phyloP scores from a whole-genome alignment of 2,329 filamentous ascomycete species.

The Albophoma yamanashiensis region DNA sequence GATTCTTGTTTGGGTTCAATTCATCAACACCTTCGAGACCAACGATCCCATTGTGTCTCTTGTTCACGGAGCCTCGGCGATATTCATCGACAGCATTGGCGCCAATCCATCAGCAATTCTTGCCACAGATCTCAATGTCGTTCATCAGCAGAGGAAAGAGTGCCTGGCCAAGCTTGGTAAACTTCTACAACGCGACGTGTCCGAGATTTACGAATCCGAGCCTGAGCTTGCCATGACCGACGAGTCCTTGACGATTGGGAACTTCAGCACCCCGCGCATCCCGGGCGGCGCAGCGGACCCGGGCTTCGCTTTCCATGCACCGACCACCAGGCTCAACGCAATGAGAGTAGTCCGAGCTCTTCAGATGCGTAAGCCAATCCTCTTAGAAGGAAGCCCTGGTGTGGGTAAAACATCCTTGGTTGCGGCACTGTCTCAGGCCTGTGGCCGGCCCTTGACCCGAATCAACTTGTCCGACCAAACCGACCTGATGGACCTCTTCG shows the following conservation, averaged over 20 bases:
- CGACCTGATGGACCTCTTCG: conserved; percentile 93
- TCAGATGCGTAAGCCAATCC: conserved; percentile 79
- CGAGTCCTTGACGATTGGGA: conserved; percentile 52
- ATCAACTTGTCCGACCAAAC: conserved; percentile 98
- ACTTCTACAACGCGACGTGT: conserved; percentile 54
- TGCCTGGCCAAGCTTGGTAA: conserved; percentile 65
- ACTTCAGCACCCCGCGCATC: conserved; percentile 53
- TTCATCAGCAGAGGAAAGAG: conserved; percentile 58
- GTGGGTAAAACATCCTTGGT: conserved; percentile 96
- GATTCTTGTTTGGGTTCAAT: conserved; percentile 85
- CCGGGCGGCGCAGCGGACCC: conserved; percentile 27
- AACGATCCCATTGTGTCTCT: conserved; percentile 34
- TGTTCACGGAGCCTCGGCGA: conserved; percentile 84
- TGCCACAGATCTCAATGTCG: conserved; percentile 56
- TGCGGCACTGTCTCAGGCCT: conserved; percentile 68
- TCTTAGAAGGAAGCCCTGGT: conserved; percentile 94
- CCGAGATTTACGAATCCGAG: conserved; percentile 51
- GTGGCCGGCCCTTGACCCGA: conserved; percentile 73
- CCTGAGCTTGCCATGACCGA: conserved; percentile 46
- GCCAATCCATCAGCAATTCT: conserved; percentile 88
- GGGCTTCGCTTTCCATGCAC: conserved; percentile 63
- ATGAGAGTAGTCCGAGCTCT: conserved; percentile 86
- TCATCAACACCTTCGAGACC: conserved; percentile 60
- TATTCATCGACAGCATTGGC: conserved; percentile 90
- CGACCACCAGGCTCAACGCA: conserved; percentile 80